Percentiles rank a stretch among this genome's conserved stretches.
Conservation (phyloP, 768 basidiomycete genomes). For the Baorangia bicolor region DNA sequence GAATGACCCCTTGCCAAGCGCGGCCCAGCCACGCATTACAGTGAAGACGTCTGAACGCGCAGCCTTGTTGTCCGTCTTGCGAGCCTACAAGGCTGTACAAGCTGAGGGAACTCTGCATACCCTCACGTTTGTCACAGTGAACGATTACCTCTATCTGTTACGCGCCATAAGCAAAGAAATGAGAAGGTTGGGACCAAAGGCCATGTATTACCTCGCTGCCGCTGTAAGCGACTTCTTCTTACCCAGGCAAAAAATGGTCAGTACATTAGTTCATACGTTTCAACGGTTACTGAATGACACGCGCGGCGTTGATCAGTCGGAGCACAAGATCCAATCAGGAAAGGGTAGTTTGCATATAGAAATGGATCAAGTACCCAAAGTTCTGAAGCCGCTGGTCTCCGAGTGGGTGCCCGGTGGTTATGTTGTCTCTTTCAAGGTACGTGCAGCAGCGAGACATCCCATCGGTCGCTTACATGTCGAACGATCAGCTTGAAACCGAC, state of each 20-base stretch:
- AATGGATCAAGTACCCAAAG: constrained; percentile 99
- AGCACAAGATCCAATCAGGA: constrained; percentile 98
- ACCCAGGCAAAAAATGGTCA: constrained; percentile 84
- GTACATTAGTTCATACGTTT: constrained; percentile 25
- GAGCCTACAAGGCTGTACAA: constrained; percentile 79
- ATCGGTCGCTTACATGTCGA: constrained; percentile 5
- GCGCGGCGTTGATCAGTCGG: constrained; percentile 53
- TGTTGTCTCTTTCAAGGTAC: constrained; percentile 96
- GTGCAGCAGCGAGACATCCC: background rate
- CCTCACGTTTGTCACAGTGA: constrained; percentile 88
- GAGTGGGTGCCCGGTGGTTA: constrained; percentile 92
- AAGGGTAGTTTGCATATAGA: constrained; percentile 92
- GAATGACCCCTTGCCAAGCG: constrained; percentile 30
- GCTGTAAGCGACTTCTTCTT: constrained; percentile 99
- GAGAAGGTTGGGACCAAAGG: constrained; percentile 60
- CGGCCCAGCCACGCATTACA: constrained; percentile 48
- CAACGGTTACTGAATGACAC: background rate
- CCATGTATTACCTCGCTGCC: constrained; percentile 96
- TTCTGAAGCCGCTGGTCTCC: constrained; percentile 87
- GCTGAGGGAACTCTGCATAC: constrained; percentile 73
- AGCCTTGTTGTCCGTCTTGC: constrained; percentile 70
- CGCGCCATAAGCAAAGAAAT: constrained; percentile 81
- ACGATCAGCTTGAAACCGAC: constrained; percentile 87
- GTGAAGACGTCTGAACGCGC: constrained; percentile 65
- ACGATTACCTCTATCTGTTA: constrained; percentile 94